Conservation (phyloP, 2,329 filamentous ascomycete species). For the Orbilia javanica region DNA sequence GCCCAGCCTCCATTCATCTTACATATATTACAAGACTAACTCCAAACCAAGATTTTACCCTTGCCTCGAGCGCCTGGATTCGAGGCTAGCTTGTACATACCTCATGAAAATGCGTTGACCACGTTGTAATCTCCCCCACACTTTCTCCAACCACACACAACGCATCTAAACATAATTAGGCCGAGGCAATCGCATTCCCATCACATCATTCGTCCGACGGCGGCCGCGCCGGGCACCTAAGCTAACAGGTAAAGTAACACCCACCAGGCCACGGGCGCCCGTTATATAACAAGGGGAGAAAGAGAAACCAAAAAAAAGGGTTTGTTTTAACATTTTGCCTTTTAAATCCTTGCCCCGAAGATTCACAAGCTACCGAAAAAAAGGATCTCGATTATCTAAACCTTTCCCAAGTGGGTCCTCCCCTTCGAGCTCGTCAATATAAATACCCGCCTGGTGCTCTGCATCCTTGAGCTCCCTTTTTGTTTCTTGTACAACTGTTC, state of each 20-base stretch:
- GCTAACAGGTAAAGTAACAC: neutral
- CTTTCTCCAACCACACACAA: conserved; percentile 13
- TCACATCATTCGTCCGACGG: conserved; percentile 31
- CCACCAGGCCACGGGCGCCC: neutral
- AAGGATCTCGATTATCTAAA: conserved; percentile 26
- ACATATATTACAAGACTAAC: no score
- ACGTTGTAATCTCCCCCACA: conserved; percentile 16
- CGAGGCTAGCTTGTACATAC: no score
- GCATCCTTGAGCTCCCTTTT: neutral
- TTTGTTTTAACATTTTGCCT: neutral
- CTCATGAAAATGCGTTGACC: conserved; percentile 16
- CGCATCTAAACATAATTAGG: conserved; percentile 25
- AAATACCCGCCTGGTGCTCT: conserved; percentile 10
- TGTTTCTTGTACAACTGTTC: conserved; percentile 1
- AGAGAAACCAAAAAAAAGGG: no score
- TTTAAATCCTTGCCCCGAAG: conserved; percentile 4
- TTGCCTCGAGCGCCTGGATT: neutral
- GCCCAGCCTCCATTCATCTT: no score
- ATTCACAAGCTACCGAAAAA: conserved; percentile 15
- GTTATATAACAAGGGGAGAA: neutral
- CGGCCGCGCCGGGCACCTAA: neutral
- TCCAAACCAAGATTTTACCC: no score
- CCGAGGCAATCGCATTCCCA: conserved; percentile 46
- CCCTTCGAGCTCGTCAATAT: neutral
- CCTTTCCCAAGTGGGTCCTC: neutral